These are phyloP conservation scores for Alternaria brassicae DNA, from an alignment of 2,329 filamentous ascomycete genomes.

Conservation along the genomic window DNA sequence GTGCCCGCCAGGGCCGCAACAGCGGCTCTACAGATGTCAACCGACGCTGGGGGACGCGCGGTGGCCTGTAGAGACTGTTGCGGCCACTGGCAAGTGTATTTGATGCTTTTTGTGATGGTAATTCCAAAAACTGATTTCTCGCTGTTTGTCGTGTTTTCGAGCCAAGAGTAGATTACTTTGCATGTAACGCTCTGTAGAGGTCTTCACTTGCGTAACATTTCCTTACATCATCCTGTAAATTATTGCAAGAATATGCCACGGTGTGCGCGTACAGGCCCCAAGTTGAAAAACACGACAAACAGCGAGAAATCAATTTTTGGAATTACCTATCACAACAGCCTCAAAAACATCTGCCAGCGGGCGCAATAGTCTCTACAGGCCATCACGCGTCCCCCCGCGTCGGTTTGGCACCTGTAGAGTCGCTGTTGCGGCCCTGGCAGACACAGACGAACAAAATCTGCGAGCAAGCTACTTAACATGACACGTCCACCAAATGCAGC, in stretches of 20 bases:
- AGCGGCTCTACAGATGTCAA: conserved; percentile 25
- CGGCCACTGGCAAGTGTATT: conserved; percentile 20
- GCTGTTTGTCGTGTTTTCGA: background rate
- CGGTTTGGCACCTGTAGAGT: conserved; percentile 25
- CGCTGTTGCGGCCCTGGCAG: conserved; percentile 22
- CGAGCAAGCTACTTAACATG: conserved; percentile 24
- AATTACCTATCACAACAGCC: conserved; percentile 4
- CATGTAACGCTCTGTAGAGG: too few relatives aligned
- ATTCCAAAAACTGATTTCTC: conserved; percentile 19
- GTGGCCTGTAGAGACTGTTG: conserved; percentile 26
- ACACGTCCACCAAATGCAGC: conserved; percentile 17
- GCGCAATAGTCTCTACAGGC: conserved; percentile 24
- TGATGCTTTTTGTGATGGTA: conserved; percentile 1
- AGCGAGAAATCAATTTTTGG: conserved; percentile 15
- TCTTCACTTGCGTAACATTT: too few relatives aligned
- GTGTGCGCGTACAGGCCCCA: too few relatives aligned
- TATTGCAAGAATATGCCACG: too few relatives aligned
- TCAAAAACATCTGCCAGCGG: conserved; percentile 21
- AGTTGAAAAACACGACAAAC: background rate
- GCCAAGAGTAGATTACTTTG: too few relatives aligned
- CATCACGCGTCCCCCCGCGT: conserved; percentile 25
- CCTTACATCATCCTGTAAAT: too few relatives aligned
- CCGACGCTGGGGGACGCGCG: conserved; percentile 23
- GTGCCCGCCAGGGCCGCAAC: conserved; percentile 20
- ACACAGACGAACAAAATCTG: conserved; percentile 12